Percentiles rank a stretch among this genome's conserved stretches.
phyloP scores from a whole-genome alignment of 352 stramenopile genomes.

The Phytophthora chlamydospora region DNA sequence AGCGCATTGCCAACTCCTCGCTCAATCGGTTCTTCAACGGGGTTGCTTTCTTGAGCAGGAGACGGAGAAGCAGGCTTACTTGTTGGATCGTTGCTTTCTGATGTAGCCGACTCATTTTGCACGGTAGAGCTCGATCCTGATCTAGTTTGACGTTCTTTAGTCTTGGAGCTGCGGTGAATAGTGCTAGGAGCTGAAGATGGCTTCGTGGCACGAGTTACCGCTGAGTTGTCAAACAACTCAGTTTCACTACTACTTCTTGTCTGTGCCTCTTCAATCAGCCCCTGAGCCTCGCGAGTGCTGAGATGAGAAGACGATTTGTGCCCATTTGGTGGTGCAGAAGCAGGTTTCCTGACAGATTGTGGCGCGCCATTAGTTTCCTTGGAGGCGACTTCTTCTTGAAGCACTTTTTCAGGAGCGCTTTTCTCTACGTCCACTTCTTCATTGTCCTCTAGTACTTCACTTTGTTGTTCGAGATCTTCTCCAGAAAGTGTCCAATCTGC shows the following conservation, averaged over 20 bases:
- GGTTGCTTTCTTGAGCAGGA: background rate
- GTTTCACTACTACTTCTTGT: no score
- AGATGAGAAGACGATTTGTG: slow-evolving; percentile 1
- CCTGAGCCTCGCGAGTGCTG: no score
- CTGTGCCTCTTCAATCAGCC: no score
- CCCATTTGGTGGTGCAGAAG: slow-evolving; percentile 18
- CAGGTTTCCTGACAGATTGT: slow-evolving; percentile 5
- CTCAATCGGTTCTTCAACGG: slow-evolving; percentile 16
- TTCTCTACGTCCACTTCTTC: slow-evolving; percentile 1
- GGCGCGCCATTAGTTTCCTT: background rate
- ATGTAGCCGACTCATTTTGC: no score
- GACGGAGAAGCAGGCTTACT: background rate
- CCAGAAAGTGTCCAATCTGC: background rate
- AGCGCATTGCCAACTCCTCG: slow-evolving; percentile 14
- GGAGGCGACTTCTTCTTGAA: background rate
- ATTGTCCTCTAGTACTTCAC: background rate
- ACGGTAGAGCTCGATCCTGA: background rate
- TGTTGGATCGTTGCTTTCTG: background rate
- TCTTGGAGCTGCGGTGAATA: slow-evolving; percentile 10
- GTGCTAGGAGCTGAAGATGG: slow-evolving; percentile 28
- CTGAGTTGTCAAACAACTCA: background rate
- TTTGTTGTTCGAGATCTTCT: background rate
- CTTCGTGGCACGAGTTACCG: slow-evolving; percentile 11
- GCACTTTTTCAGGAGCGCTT: background rate
- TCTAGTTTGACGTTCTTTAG: background rate